Evolutionary conservation across 768 basidiomycete genomes (phyloP), one percentile per base, ranked within the genome.

Genomic region (Serendipita sp.): DNA sequence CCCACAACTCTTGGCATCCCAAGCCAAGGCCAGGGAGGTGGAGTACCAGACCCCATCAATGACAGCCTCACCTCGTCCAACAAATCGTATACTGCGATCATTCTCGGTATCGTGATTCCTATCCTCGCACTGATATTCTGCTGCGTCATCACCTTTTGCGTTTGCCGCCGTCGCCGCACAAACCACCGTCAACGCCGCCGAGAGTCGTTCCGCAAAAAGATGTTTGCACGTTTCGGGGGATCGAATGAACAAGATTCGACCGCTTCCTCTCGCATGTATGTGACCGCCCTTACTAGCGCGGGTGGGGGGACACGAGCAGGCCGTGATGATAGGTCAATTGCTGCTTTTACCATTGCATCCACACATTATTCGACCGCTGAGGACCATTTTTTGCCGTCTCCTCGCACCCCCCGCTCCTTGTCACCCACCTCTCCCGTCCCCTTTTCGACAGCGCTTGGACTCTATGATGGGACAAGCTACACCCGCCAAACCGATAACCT

Each of bases 291-390:
- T n/a, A 28, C 20, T 11, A 50, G 28, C n/a, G 20, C 20, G 28
- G 45, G 20, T 50, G 45, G 45, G 17, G 17, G 7, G 20, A 7
- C 45, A 31, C 53, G 53, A 11, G 31, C 11, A 31, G 17, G 53
- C 1, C 4, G 17, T 3, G 45, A 50, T n/a, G 28, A 7, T 50
- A 5, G 45, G 2, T 20, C 45, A 1, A 58, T 58, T 22, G 11
- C 53, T 22, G 24, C 5, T n/a, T 33, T 28, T n/a, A 58, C 53
- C 22, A 24, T 24, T 31, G 53, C 53, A 31, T 58, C 53, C 11
- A 58, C 53, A 31, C 53, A 33, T 28, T 58, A 58, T 31, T 58
- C 53, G 53, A 58, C 53, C 11, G 53, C 53, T 11, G 24, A 28
- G 24, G 53, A 58, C 22, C 30, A 58, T 31, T 28, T 20, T 48